Percentiles rank a stretch among this genome's conserved stretches.
phyloP scores from a whole-genome alignment of 2,329 filamentous ascomycete species.

The Venturiaceae sp. region DNA sequence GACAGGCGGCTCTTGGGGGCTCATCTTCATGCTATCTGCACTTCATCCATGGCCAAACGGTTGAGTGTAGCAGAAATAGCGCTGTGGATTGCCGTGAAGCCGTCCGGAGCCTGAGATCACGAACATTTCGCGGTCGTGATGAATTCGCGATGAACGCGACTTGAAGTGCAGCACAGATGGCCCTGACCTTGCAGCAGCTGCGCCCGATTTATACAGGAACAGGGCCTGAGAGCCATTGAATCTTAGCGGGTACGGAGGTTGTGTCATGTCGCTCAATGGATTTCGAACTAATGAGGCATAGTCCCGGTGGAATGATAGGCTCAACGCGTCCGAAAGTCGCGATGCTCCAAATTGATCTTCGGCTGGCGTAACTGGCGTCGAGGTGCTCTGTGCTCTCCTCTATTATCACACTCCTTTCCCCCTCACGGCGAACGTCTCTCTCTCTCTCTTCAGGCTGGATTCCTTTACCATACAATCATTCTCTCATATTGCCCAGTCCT shows the following conservation, averaged over 20 bases:
- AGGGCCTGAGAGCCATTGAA: background rate
- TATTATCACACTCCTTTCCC: background rate
- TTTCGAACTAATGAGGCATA: background rate
- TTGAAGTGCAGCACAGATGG: background rate
- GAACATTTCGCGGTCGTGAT: conserved; percentile 2
- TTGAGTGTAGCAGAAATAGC: background rate
- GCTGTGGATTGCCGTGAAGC: background rate
- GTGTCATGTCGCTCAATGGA: background rate
- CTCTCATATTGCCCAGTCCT: background rate
- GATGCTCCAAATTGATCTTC: background rate
- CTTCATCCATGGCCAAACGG: background rate
- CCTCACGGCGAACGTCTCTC: background rate
- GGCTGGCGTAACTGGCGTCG: background rate
- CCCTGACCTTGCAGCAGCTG: background rate
- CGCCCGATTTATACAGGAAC: background rate
- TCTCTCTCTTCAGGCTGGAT: background rate
- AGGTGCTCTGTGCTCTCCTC: background rate
- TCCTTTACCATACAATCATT: background rate
- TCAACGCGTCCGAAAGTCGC: background rate
- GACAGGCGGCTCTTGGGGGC: background rate
- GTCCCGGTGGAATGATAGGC: background rate
- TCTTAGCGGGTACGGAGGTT: background rate
- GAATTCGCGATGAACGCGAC: background rate
- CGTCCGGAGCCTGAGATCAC: background rate
- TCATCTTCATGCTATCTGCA: background rate